Evolutionary conservation across 306 rosid genomes (phyloP).

Genomic region (Chamaecrista fasciculata): DNA sequence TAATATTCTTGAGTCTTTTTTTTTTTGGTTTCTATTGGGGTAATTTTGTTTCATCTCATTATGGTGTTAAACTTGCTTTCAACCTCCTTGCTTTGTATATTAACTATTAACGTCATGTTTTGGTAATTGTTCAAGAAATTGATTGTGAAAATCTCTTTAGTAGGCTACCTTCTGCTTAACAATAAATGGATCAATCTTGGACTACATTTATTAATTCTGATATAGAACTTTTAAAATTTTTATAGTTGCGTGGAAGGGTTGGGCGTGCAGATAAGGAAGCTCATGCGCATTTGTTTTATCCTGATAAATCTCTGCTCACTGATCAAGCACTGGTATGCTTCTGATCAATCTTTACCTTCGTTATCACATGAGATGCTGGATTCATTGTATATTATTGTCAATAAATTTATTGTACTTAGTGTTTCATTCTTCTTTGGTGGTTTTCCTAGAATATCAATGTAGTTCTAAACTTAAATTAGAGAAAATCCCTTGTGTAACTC

Average conservation of each 20-base stretch:
- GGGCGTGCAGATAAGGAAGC: conserved; percentile 99
- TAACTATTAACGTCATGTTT: neutral
- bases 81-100: neutral
- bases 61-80: neutral
- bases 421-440: neutral
- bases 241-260: conserved; percentile 94
- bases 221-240: conserved; percentile 27
- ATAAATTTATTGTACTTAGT: neutral
- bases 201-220: neutral
- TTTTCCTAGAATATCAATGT: conserved; percentile 1
- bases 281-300: conserved; percentile 84
- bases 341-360: conserved; percentile 27
- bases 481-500: conserved; percentile 18
- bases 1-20: neutral
- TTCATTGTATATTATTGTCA: conserved; percentile 8
- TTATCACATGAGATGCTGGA: conserved; percentile 7
- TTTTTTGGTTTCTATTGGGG: conserved; percentile 10
- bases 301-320: conserved; percentile 70
- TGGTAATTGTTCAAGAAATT: neutral
- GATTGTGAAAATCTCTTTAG: neutral
- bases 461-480: conserved; percentile 16
- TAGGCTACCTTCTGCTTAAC: neutral
- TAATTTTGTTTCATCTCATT: conserved; percentile 7
- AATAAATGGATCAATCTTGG: neutral
- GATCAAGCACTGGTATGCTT: conserved; percentile 75